phyloP scores from a whole-genome alignment of 2,329 filamentous ascomycete species.

The Fusarium multiceps region DNA sequence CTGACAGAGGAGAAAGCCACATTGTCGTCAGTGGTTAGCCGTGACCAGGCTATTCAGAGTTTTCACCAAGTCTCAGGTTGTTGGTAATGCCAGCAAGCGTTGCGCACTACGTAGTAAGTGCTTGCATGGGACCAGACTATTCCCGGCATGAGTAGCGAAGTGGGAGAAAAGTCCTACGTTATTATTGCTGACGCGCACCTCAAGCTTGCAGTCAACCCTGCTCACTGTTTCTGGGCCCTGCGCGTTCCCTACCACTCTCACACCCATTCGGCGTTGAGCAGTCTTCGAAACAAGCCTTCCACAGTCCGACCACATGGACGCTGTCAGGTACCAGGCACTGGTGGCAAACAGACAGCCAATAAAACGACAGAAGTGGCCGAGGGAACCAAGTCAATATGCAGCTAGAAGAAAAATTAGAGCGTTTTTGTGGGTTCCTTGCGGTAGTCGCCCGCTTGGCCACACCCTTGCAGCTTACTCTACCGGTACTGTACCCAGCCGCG shows the following conservation, averaged over 20 bases:
- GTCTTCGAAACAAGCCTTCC: constrained; percentile 50
- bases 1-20: constrained; percentile 21
- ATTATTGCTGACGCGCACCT: constrained; percentile 22
- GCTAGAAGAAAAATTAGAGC: constrained; percentile 46
- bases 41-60: constrained; percentile 24
- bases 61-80: constrained; percentile 31
- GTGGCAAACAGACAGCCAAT: constrained; percentile 49
- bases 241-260: constrained; percentile 22
- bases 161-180: constrained; percentile 11
- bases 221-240: constrained; percentile 8
- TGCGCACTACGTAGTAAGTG: constrained; percentile 28
- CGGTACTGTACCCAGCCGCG: constrained; percentile 27
- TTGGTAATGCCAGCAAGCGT: constrained; percentile 15
- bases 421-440: constrained; percentile 34
- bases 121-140: constrained; percentile 34
- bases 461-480: constrained; percentile 16
- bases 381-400: constrained; percentile 28
- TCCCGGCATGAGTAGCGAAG: constrained; percentile 10
- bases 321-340: constrained; percentile 57
- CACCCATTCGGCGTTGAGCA: constrained; percentile 21
- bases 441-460: constrained; percentile 28
- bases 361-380: constrained; percentile 10
- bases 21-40: constrained; percentile 23
- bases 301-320: constrained; percentile 54
- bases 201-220: constrained; percentile 14